Evolutionary conservation across 345 rosid species (phyloP).

Genomic region (Reutealis trisperma): DNA sequence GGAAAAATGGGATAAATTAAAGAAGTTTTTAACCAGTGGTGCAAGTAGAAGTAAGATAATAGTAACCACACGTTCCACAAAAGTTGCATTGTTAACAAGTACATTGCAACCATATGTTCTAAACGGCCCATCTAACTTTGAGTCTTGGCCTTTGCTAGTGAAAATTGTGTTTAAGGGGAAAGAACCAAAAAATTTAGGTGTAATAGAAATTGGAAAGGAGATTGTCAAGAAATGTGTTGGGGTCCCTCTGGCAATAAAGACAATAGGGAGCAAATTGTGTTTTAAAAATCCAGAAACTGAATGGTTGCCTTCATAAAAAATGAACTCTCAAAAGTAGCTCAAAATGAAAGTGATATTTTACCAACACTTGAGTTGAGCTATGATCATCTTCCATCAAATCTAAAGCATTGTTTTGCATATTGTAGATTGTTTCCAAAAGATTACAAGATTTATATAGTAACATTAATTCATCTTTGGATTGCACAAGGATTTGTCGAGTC

Average conservation of each 20-base stretch:
- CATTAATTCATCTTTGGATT: slow-evolving; percentile 24
- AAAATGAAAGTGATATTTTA: slow-evolving; percentile 14
- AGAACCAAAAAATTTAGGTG: too few species aligned
- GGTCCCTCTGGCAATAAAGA: not conserved
- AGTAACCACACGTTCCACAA: slow-evolving; percentile 18
- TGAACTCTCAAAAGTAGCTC: not conserved
- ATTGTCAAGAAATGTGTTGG: not conserved
- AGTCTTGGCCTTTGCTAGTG: too few species aligned
- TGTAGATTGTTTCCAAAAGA: slow-evolving; percentile 32
- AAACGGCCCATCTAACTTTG: too few species aligned
- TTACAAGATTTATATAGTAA: not conserved
- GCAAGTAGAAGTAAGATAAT: slow-evolving; percentile 22
- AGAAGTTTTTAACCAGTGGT: slow-evolving; percentile 11
- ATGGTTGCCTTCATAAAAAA: slow-evolving; percentile 12
- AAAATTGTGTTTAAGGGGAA: too few species aligned
- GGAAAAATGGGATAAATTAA: slow-evolving; percentile 13
- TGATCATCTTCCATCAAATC: slow-evolving; percentile 19
- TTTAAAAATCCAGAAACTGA: not conserved
- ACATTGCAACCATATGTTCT: too few species aligned
- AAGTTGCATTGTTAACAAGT: slow-evolving; percentile 10
- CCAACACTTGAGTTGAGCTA: slow-evolving; percentile 32
- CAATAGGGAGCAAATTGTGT: not conserved
- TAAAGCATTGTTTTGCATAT: slow-evolving; percentile 35
- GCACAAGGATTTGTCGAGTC: slow-evolving; percentile 23
- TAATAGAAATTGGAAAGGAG: not conserved